phyloP scores from a whole-genome alignment of 345 rosid species.

The Citropsis articulata region DNA sequence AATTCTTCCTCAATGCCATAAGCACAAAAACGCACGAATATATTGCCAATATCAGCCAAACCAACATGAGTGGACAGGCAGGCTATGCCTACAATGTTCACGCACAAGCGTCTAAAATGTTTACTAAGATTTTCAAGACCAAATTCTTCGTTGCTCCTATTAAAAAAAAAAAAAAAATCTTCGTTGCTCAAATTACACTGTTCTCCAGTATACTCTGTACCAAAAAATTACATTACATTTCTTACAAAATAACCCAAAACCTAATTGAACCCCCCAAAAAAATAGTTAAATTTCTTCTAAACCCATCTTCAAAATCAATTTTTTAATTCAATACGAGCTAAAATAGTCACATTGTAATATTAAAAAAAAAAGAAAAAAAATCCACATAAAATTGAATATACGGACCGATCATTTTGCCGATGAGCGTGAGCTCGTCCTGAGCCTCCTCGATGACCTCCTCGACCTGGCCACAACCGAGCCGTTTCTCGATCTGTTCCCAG shows the following conservation, averaged over 20 bases:
- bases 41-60: background rate
- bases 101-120: background rate
- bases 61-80: background rate
- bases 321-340: background rate
- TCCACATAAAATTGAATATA: background rate
- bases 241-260: background rate
- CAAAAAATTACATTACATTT: no score
- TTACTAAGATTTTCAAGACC: background rate
- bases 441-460: constrained; percentile 99
- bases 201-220: background rate
- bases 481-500: constrained; percentile 87
- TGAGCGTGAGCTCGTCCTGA: constrained; percentile 89
- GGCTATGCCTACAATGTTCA: background rate
- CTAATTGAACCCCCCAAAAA: background rate
- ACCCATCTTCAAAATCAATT: background rate
- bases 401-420: constrained; percentile 89
- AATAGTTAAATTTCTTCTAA: background rate
- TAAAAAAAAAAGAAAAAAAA: background rate
- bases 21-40: background rate
- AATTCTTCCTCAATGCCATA: background rate
- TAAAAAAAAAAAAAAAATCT: background rate
- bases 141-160: background rate
- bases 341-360: background rate
- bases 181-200: background rate
- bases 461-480: constrained; percentile 91